Base-by-base conservation (phyloP, 345 rosid genomes). In the Leavenworthia alabamica region DNA sequence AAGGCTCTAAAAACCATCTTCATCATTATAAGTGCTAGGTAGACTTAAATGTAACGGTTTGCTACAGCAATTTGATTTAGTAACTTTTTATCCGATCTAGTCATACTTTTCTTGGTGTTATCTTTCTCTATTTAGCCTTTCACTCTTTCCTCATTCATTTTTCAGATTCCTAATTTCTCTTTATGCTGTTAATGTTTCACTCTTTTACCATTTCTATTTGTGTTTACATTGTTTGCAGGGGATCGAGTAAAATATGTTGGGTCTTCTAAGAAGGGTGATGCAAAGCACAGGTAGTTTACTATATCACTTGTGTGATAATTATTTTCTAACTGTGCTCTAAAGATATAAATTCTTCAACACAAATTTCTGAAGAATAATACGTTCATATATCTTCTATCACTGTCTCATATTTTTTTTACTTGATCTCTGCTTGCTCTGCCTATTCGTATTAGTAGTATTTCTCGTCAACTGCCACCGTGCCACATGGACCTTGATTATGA, bases 231-330 rank as follows among this genome's bases (percentile, higher is more conserved):
- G 10, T 65, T 57, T 62, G 43, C 73, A 92, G 98, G 99, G 72
- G 97, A 93, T 77, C 92, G 86, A 26, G 94, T 93, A 63, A 93
- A 85, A 68, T 93, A 89, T 51, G 66, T 80, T 13, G 99, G 99
- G 43, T 70, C 80, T 47, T 69, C 96, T 15, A 71, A 46, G 65
- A 70, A 51, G 40, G 35, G 62, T 62, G 80, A 82, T 66, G 84
- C 82, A 70, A 83, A 81, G 75, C 74, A 77, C 71, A 86, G 90
- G 99, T 93, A 78, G 33, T 67, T 46, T 54, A 52, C 63, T 64
- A 42, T 46, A 32, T 54, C 24, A 44, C 39, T 26, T 33, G 16
- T 46, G 36, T 17, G 52, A 9, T 56, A 13, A 11, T 28, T 35
- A 37, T 37, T 15, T 47, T 62, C 27, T 32, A 32, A 33, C 16